Evolutionary conservation across 148 eudicot genomes (phyloP), one percentile per base, ranked within the genome.

Genomic region (Amaranthus cruentus): DNA sequence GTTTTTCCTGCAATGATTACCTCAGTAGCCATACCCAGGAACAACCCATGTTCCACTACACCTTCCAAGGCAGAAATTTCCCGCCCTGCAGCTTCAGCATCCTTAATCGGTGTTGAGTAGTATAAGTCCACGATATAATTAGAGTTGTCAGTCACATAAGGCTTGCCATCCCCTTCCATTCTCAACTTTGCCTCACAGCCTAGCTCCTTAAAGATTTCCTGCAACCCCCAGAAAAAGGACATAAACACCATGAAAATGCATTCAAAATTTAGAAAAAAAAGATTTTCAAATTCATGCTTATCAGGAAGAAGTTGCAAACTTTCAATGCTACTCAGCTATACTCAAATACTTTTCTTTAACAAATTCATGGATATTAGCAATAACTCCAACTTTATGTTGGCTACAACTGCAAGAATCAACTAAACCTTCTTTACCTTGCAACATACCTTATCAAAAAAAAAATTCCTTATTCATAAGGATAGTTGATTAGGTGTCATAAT

Each of bases 11-110:
- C 98, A 75, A 94, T 88, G 68, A 94, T 94, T 55, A 89, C 93
- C 58, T 90, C 93, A 0, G 79, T 94, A 4, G 97, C 86, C 97
- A 94, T 88, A 56, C 84, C 86, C 58, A 94, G 78, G 81, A 91
- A 94, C 87, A 94, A 69, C 28, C 98, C 98, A 77, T 94, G 98
- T 74, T 94, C 98, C 70, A 94, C 98, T 55, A 94, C 98, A 55
- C 98, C 98, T 81, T 91, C 95, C 67, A 91, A 63, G 2, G 83
- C 73, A 3, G 89, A 79, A 52, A 94, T 94, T 87, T 88, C 96
- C 77, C 77, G 83, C 65, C 97, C 97, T 1, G 98, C 98, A 0
- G 82, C 88, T 2, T 62, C 81, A 0, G 88, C 88, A 61, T 94
- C 97, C 83, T 75, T 89, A 14, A 94, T 94, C 7, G 97, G 90